Evolutionary conservation across 345 rosid genomes (phyloP).

Genomic region (Heritiera littoralis): DNA sequence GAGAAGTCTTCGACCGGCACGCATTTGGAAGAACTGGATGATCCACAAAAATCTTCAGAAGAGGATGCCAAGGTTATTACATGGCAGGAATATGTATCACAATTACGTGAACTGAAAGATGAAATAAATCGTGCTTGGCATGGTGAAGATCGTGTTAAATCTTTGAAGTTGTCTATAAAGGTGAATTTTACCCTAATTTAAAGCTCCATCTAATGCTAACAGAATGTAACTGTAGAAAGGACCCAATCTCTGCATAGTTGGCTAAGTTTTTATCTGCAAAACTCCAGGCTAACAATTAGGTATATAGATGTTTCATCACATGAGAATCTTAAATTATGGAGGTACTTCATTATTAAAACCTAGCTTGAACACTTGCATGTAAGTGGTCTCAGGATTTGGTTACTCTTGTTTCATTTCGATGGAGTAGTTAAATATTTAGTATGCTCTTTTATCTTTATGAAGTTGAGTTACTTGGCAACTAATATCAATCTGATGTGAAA

Average conservation of each 20-base stretch:
- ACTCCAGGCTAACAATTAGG: background rate
- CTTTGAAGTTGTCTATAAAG: conserved; percentile 82
- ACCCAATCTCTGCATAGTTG: background rate
- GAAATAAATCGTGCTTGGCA: conserved; percentile 72
- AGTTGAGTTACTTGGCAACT: background rate
- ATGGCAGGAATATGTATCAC: conserved; percentile 72
- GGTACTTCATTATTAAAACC: background rate
- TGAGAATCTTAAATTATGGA: conserved; percentile 1
- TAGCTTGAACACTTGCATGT: background rate
- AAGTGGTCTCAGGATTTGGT: background rate
- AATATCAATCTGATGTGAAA: conserved; percentile 15
- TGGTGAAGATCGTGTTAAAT: conserved; percentile 73
- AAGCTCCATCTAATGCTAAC: conserved; percentile 16
- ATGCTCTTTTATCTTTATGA: background rate
- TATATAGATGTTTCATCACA: background rate
- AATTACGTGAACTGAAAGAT: conserved; percentile 72
- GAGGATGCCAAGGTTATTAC: conserved; percentile 53
- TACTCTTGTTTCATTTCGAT: background rate
- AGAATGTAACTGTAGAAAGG: background rate
- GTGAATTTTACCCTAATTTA: conserved; percentile 33
- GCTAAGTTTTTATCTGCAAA: conserved; percentile 14
- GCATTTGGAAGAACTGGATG: conserved; percentile 57
- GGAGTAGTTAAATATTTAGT: background rate
- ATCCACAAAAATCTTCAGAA: conserved; percentile 50
- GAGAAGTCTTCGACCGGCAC: conserved; percentile 48